Evolutionary conservation across 2,329 filamentous ascomycete genomes (phyloP).

Genomic region (Bisporella sp.): DNA sequence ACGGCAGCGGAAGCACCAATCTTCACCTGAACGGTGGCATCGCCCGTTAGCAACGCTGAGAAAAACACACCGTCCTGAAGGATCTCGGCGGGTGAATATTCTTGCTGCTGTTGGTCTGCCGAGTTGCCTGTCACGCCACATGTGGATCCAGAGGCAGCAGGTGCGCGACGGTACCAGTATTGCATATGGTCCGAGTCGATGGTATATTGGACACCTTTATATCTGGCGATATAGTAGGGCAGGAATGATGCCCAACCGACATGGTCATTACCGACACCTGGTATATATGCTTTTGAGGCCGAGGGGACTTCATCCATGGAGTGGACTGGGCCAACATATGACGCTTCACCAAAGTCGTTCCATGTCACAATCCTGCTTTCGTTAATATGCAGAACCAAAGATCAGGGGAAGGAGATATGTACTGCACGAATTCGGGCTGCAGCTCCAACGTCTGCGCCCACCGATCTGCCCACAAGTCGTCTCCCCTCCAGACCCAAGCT

Average conservation of each 20-base stretch:
- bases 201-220: slow-evolving; percentile 34
- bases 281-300: slow-evolving; percentile 36
- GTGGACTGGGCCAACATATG: slow-evolving; percentile 43
- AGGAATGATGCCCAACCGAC: slow-evolving; percentile 41
- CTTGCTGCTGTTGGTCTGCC: slow-evolving; percentile 16
- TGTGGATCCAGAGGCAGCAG: slow-evolving; percentile 25
- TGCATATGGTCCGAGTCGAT: slow-evolving; percentile 29
- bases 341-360: slow-evolving; percentile 48
- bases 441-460: slow-evolving; percentile 44
- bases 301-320: slow-evolving; percentile 29
- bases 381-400: slow-evolving; percentile 16
- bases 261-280: slow-evolving; percentile 37
- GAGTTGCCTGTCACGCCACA: slow-evolving; percentile 28
- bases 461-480: slow-evolving; percentile 52
- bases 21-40: slow-evolving; percentile 24
- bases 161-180: slow-evolving; percentile 36
- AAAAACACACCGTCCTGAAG: slow-evolving; percentile 26
- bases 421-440: slow-evolving; percentile 37
- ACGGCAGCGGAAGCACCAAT: slow-evolving; percentile 21
- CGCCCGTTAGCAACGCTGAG: slow-evolving; percentile 21
- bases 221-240: slow-evolving; percentile 42
- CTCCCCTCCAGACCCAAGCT: slow-evolving; percentile 58
- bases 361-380: slow-evolving; percentile 33
- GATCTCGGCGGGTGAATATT: slow-evolving; percentile 22
- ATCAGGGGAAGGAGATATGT: slow-evolving; percentile 21